These are phyloP conservation scores for Lipomyces sp. DNA, from an alignment of 805 yeast genomes.

Conservation along the genomic window DNA sequence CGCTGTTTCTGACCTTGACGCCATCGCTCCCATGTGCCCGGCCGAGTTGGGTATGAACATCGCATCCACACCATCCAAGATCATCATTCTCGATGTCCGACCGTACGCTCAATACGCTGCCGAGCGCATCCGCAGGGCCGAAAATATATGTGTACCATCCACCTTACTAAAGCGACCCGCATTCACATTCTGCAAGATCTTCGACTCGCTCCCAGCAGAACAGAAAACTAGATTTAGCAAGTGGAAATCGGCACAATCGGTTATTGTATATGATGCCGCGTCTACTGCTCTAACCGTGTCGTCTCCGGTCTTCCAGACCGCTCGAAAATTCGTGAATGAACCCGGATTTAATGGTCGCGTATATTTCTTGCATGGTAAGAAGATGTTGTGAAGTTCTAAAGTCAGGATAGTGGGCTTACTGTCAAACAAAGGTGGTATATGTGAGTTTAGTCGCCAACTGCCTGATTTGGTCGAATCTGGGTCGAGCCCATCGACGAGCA, in stretches of 20 bases:
- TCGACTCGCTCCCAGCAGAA: slow-evolving; percentile 47
- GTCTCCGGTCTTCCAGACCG: slow-evolving; percentile 31
- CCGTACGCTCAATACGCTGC: slow-evolving; percentile 75
- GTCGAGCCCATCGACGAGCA: background rate
- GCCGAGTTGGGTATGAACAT: slow-evolving; percentile 19
- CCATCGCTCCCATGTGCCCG: slow-evolving; percentile 24
- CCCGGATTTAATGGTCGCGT: slow-evolving; percentile 31
- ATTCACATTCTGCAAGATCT: slow-evolving; percentile 57
- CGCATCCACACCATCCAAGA: slow-evolving; percentile 29
- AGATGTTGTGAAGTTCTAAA: background rate
- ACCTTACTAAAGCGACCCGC: slow-evolving; percentile 78
- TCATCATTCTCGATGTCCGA: slow-evolving; percentile 73
- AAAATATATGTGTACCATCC: slow-evolving; percentile 87
- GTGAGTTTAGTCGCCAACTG: slow-evolving; percentile 20
- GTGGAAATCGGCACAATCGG: slow-evolving; percentile 37
- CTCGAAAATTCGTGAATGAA: slow-evolving; percentile 33
- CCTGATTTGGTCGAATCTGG: slow-evolving; percentile 8
- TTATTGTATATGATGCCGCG: slow-evolving; percentile 59
- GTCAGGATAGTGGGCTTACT: background rate
- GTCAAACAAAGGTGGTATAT: slow-evolving; percentile 20
- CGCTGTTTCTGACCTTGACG: slow-evolving; percentile 10
- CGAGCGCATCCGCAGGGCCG: slow-evolving; percentile 61
- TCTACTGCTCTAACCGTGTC: slow-evolving; percentile 34
- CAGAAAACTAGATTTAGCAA: slow-evolving; percentile 41
- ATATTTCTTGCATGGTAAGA: slow-evolving; percentile 42